These are phyloP conservation scores for Halophytophthora polymorphica DNA, from an alignment of 352 stramenopile species.

Conservation along the genomic window DNA sequence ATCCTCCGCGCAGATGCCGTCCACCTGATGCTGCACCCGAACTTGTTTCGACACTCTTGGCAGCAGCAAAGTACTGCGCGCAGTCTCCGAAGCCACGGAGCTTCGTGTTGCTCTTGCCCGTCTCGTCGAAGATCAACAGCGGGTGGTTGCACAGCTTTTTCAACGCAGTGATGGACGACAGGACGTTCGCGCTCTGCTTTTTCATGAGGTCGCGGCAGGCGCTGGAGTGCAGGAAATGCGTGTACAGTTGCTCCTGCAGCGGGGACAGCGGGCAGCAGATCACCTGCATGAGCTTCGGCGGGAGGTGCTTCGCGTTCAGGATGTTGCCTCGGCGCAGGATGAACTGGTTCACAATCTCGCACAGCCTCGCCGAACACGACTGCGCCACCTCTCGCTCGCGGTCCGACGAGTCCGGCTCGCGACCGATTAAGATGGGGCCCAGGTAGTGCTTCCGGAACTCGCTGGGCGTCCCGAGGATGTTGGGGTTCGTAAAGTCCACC, in stretches of 20 bases:
- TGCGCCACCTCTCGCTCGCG: slow-evolving; percentile 66
- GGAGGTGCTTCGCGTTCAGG: slow-evolving; percentile 98
- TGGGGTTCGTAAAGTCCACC: slow-evolving; percentile 89
- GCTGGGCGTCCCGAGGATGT: slow-evolving; percentile 72
- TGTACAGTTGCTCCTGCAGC: slow-evolving; percentile 96
- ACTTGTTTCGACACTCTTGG: slow-evolving; percentile 13
- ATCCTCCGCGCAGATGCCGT: slow-evolving; percentile 22
- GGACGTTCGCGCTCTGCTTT: slow-evolving; percentile 88
- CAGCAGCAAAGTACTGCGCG: slow-evolving; percentile 53
- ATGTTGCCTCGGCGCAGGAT: slow-evolving; percentile 98
- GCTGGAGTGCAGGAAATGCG: slow-evolving; percentile 94
- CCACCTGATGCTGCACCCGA: slow-evolving; percentile 6
- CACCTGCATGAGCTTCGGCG: slow-evolving; percentile 98
- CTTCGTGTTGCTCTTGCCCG: slow-evolving; percentile 78
- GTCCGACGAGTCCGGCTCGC: slow-evolving; percentile 90
- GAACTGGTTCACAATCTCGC: slow-evolving; percentile 97
- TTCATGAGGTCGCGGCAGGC: slow-evolving; percentile 95
- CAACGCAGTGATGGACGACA: slow-evolving; percentile 88
- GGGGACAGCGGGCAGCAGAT: slow-evolving; percentile 96
- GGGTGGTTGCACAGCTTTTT: slow-evolving; percentile 99
- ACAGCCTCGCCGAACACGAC: slow-evolving; percentile 94
- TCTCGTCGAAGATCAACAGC: slow-evolving; percentile 90
- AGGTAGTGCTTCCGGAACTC: slow-evolving; percentile 95
- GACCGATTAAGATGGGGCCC: slow-evolving; percentile 82
- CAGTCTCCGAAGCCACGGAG: slow-evolving; percentile 79